A percentile compares a stretch with the other conserved stretches of the same genome.
Conservation (phyloP, 2,329 filamentous ascomycete genomes). For the Madurella mycetomatis region DNA sequence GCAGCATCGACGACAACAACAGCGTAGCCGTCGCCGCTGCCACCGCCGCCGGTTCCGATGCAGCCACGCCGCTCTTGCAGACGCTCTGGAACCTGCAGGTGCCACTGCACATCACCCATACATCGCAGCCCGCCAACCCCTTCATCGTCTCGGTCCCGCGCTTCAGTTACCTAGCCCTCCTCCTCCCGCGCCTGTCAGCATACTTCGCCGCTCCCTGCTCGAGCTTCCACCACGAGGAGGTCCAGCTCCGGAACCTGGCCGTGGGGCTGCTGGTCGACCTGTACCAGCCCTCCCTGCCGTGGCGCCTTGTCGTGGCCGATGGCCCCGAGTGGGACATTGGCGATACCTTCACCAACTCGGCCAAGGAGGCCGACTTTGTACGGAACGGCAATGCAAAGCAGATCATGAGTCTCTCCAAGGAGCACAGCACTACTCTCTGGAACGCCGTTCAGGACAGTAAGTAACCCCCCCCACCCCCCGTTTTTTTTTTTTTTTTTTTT, state of each 20-base stretch:
- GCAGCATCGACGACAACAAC: not conserved
- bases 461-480: conserved; percentile 22
- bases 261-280: conserved; percentile 53
- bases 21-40: too few relatives aligned
- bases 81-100: conserved; percentile 52
- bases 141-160: conserved; percentile 53
- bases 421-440: conserved; percentile 80
- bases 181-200: conserved; percentile 50
- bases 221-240: conserved; percentile 54
- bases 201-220: conserved; percentile 53
- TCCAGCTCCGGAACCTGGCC: conserved; percentile 50
- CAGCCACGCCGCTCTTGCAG: conserved; percentile 35
- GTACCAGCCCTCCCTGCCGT: conserved; percentile 51
- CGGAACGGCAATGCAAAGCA: conserved; percentile 83
- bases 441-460: conserved; percentile 68
- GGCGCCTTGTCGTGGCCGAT: conserved; percentile 51
- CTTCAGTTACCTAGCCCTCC: conserved; percentile 55
- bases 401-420: conserved; percentile 83
- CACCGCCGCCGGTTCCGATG: not conserved
- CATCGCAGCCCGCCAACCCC: conserved; percentile 40
- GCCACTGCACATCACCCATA: conserved; percentile 52
- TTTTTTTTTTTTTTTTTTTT: not conserved
- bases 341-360: conserved; percentile 60
- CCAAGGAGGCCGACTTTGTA: conserved; percentile 77
- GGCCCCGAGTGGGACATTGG: conserved; percentile 56